These are phyloP conservation scores for Chlamydomonas asymmetrica DNA, from an alignment of 139 green algal genomes.

Conservation along the genomic window DNA sequence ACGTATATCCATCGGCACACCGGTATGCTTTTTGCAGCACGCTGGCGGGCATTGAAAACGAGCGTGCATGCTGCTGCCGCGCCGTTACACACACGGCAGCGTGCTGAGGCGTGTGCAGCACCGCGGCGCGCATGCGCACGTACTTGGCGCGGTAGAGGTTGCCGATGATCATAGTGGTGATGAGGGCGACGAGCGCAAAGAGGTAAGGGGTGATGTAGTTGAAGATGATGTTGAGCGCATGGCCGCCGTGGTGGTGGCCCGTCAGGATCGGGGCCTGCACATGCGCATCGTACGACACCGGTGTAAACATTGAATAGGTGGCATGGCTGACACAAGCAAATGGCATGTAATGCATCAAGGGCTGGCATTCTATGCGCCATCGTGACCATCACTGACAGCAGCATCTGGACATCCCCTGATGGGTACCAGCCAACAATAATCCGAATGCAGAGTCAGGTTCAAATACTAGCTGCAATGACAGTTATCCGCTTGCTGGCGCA, in stretches of 20 bases:
- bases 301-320: too few species aligned
- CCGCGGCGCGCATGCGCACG: too few species aligned
- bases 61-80: too few species aligned
- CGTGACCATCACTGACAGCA: too few species aligned
- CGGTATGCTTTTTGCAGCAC: too few species aligned
- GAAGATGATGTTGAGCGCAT: constrained; percentile 26
- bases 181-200: background rate
- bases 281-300: background rate
- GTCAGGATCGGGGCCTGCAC: constrained; percentile 18
- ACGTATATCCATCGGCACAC: background rate
- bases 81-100: too few species aligned
- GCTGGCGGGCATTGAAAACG: too few species aligned
- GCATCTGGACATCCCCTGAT: too few species aligned
- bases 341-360: too few species aligned
- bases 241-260: background rate
- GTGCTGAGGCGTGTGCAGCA: too few species aligned
- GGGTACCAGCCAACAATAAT: background rate
- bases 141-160: constrained; percentile 24
- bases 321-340: background rate
- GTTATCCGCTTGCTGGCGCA: background rate
- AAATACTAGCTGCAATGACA: background rate
- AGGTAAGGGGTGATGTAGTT: constrained; percentile 21
- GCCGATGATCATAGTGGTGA: constrained; percentile 16
- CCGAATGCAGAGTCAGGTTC: background rate
- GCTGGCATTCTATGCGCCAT: too few species aligned